phyloP scores from a whole-genome alignment of 352 stramenopile genomes.

The Phytophthora foliorum region DNA sequence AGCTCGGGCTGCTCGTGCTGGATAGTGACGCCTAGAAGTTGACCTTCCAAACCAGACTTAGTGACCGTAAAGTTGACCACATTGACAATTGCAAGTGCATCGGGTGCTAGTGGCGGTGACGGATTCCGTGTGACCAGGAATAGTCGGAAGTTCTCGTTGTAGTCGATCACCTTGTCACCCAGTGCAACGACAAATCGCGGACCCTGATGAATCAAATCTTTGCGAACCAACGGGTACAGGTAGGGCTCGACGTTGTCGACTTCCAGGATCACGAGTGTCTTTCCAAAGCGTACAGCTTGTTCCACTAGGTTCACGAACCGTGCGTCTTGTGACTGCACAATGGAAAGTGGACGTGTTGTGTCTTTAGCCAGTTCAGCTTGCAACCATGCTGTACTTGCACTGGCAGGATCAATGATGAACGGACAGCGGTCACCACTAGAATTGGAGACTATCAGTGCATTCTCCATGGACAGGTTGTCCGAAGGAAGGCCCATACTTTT shows the following conservation, averaged over 20 bases:
- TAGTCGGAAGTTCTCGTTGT: conserved; percentile 95
- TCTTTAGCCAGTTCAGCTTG: conserved; percentile 90
- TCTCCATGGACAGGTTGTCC: conserved; percentile 96
- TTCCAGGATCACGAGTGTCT: conserved; percentile 95
- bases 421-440: conserved; percentile 81
- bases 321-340: conserved; percentile 87
- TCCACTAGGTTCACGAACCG: conserved; percentile 94
- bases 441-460: conserved; percentile 92
- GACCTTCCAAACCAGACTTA: conserved; percentile 92
- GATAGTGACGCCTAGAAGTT: conserved; percentile 95
- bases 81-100: conserved; percentile 92
- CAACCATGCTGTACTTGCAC: conserved; percentile 90
- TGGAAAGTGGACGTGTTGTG: conserved; percentile 86
- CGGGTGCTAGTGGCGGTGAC: conserved; percentile 86
- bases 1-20: conserved; percentile 95
- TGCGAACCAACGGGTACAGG: conserved; percentile 93
- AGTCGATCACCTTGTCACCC: conserved; percentile 95
- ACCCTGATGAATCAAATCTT: conserved; percentile 92
- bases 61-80: conserved; percentile 97
- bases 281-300: conserved; percentile 96
- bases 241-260: conserved; percentile 94
- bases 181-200: conserved; percentile 92
- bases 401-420: conserved; percentile 96
- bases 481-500: conserved; percentile 93
- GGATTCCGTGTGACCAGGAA: conserved; percentile 94